Base-by-base conservation (phyloP, 352 stramenopile species). In the Phytophthora foliorum region DNA sequence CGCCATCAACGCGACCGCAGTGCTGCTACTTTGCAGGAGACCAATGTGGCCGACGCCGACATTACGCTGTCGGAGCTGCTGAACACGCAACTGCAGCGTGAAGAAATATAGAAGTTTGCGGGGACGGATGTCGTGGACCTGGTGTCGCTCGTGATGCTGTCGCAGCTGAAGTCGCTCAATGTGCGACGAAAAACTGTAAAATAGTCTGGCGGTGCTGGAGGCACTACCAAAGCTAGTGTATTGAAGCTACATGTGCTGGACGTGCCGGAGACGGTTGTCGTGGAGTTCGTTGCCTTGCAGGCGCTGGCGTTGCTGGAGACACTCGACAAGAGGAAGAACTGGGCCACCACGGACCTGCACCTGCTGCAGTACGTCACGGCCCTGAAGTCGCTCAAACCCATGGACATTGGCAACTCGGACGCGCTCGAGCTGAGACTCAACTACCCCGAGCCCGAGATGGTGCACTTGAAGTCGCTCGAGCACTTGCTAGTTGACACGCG, bases 241-340 rank as follows among this genome's bases (percentile, higher is more conserved):
- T n/a, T n/a, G n/a, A n/a, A n/a, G n/a, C n/a, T 86, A 16, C 58
- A 63, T 21, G 63, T 52, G 36, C 58, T 84, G 46, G 78, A 86
- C 58, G 50, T 86, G 29, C 82, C 78, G 0, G 78, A 82, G 49
- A 81, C 75, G 6, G 57, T 65, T 44, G 68, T 80, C 19, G 63
- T 80, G 11, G 73, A 84, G 14, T 81, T 84, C 57, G 60, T 42
- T 31, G 49, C 75, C 22, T 24, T 86, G 13, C 41, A 60, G 13
- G 16, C 41, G 21, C 16, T 82, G 24, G 25, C 51, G 29, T 53
- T 41, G 25, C 57, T 82, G 10, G 64, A 81, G 52, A 76, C 63
- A 21, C 66, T 86, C 14, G 72, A 86, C 27, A 68, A 84, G 34
- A 82, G 76, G 45, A 75, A 75, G 46, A 86, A 84, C 48, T 84